phyloP scores from a whole-genome alignment of 306 rosid species.

The Herpetospermum pedunculosum region DNA sequence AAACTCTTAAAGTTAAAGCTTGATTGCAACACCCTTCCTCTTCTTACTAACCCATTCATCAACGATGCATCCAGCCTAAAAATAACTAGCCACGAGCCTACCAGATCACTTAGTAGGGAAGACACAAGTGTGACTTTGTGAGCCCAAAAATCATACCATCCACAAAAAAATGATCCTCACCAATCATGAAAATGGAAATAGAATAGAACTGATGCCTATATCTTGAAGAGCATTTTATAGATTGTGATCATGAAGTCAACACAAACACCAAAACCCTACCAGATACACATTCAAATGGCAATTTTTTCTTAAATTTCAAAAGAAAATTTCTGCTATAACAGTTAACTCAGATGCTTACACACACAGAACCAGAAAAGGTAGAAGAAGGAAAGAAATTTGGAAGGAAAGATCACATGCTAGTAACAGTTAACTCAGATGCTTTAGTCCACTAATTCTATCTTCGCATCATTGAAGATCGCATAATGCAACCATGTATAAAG shows the following conservation, averaged over 20 bases:
- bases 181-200: neutral
- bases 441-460: too few relatives aligned
- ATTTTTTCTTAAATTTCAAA: neutral
- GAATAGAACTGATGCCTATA: neutral
- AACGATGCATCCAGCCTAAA: neutral
- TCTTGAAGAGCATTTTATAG: neutral
- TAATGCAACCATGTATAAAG: neutral
- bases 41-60: neutral
- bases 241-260: neutral
- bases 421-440: slow-evolving; percentile 1
- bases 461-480: too few relatives aligned
- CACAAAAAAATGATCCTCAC: neutral
- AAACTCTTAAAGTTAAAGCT: neutral
- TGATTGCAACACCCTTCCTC: neutral
- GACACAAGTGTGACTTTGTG: neutral
- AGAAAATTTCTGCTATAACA: neutral
- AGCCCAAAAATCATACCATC: neutral
- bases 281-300: neutral
- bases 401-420: neutral
- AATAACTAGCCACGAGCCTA: neutral
- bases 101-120: neutral
- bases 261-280: neutral
- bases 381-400: neutral
- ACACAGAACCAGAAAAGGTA: neutral
- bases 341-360: neutral